phyloP scores from a whole-genome alignment of 2,329 filamentous ascomycete genomes.

The Stenocarpella maydis region DNA sequence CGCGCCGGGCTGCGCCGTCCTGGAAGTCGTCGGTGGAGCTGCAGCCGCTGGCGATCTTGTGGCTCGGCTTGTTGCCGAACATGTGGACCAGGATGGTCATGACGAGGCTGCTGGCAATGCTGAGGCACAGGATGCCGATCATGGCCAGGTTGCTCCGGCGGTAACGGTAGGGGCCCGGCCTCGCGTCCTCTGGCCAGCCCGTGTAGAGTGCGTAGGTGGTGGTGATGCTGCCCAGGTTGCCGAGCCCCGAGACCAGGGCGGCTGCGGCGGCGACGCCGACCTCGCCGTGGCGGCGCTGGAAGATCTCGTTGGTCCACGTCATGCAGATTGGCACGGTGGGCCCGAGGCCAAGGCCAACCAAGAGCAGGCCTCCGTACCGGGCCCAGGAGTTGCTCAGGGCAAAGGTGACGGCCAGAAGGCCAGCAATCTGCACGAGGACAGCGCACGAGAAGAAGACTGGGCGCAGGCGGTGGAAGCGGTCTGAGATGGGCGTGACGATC shows the following conservation, averaged over 20 bases:
- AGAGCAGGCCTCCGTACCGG: constrained; percentile 85
- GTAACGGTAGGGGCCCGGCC: constrained; percentile 74
- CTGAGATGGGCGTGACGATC: constrained; percentile 83
- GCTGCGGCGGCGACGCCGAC: constrained; percentile 88
- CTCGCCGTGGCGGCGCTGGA: constrained; percentile 88
- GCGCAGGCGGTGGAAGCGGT: constrained; percentile 83
- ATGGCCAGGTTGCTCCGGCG: constrained; percentile 86
- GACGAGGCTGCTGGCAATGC: constrained; percentile 74
- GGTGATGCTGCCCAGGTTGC: constrained; percentile 84
- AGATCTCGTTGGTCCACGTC: constrained; percentile 92
- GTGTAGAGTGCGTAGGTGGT: constrained; percentile 91
- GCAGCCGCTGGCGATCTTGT: constrained; percentile 50
- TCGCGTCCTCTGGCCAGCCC: constrained; percentile 81
- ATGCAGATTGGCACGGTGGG: constrained; percentile 93
- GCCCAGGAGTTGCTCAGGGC: constrained; percentile 77
- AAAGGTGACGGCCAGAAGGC: constrained; percentile 81
- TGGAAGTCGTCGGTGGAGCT: constrained; percentile 57
- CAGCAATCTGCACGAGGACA: constrained; percentile 80
- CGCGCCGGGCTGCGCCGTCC: constrained; percentile 68
- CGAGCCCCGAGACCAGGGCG: constrained; percentile 85
- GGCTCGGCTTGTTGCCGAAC: constrained; percentile 62
- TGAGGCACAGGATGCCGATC: constrained; percentile 83
- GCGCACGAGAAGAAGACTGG: constrained; percentile 83
- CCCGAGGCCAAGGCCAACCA: constrained; percentile 89
- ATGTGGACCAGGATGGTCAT: constrained; percentile 74